Base-by-base conservation (phyloP, 495 filamentous ascomycete genomes). In the Annulohypoxylon maeteangense region DNA sequence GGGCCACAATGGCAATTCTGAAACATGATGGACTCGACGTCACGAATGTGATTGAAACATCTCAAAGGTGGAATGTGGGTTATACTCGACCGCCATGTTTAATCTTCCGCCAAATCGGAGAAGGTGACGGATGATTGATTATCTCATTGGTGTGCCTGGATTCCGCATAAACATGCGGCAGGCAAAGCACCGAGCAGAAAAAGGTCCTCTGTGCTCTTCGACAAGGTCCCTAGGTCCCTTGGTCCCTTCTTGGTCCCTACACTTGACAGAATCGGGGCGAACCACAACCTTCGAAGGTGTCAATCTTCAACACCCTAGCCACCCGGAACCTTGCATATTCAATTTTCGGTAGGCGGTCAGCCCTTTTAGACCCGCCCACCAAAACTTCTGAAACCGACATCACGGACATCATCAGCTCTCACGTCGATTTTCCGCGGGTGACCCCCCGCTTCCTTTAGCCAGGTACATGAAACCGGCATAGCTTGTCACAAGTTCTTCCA, bases 401-500 rank as follows among this genome's bases (percentile, higher is more conserved):
- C 40, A 44, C 40, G 40, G 40, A 44, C 55, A 57, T 72, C 70
- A 32, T 72, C 70, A 40, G 45, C 67, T 51, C 55, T 67, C 36
- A 48, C 67, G 63, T 67, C 57, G 68, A 14, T 42, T 67, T 32
- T 64, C 47, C 45, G 40, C 38, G 60, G 31, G 53, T 62, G 40
- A 31, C 48, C 59, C 59, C 40, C 60, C 29, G 67, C 34, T 72
- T 60, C 56, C 70, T 68, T 57, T 68, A 65, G 65, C 70, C 70
- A 73, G 51, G 55, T 61, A 68, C 65, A 32, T 68, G 65, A 73
- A 73, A 68, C 65, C 22, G 65, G 70, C 29, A 65, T 73, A 66
- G 65, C 65, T 65, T 11, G 70, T 73, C 70, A 73, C 70, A 73
- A 58, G 47, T 73, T 65, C 70, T 73, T 73, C 70, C 70, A 73